Evolutionary conservation across 352 stramenopile genomes (phyloP).

Genomic region (Phytophthora pistaciae): DNA sequence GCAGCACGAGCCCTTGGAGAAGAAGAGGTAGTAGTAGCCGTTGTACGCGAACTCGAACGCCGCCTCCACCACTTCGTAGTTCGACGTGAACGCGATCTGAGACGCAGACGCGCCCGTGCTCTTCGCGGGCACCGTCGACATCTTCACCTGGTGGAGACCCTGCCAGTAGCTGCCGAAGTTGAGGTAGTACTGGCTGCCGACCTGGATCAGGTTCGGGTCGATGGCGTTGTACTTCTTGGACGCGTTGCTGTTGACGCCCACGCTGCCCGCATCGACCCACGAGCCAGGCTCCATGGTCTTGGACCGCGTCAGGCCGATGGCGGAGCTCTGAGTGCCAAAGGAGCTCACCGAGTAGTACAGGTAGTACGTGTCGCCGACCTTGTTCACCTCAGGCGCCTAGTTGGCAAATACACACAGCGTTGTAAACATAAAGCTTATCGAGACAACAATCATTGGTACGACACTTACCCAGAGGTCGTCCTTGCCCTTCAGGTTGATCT

Average conservation of each 20-base stretch:
- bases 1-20: slow-evolving; percentile 53
- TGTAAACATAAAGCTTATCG: background rate
- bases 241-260: slow-evolving; percentile 42
- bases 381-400: slow-evolving; percentile 54
- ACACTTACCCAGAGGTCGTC: slow-evolving; percentile 45
- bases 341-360: slow-evolving; percentile 68
- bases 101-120: slow-evolving; percentile 12
- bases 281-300: slow-evolving; percentile 56
- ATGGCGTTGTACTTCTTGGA: slow-evolving; percentile 65
- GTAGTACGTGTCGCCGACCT: slow-evolving; percentile 63
- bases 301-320: slow-evolving; percentile 52
- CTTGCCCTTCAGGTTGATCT: slow-evolving; percentile 47
- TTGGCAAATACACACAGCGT: background rate
- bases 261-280: slow-evolving; percentile 47
- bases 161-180: slow-evolving; percentile 63
- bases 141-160: slow-evolving; percentile 44
- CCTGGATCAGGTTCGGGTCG: slow-evolving; percentile 53
- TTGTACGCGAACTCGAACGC: slow-evolving; percentile 50
- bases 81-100: slow-evolving; percentile 41
- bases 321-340: slow-evolving; percentile 53
- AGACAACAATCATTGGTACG: background rate
- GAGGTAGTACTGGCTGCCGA: slow-evolving; percentile 45
- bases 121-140: slow-evolving; percentile 34
- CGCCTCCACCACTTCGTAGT: slow-evolving; percentile 28
- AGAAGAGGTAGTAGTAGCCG: slow-evolving; percentile 58